Evolutionary conservation across 2,329 filamentous ascomycete genomes (phyloP).

Genomic region (Paecilomyces formosus): DNA sequence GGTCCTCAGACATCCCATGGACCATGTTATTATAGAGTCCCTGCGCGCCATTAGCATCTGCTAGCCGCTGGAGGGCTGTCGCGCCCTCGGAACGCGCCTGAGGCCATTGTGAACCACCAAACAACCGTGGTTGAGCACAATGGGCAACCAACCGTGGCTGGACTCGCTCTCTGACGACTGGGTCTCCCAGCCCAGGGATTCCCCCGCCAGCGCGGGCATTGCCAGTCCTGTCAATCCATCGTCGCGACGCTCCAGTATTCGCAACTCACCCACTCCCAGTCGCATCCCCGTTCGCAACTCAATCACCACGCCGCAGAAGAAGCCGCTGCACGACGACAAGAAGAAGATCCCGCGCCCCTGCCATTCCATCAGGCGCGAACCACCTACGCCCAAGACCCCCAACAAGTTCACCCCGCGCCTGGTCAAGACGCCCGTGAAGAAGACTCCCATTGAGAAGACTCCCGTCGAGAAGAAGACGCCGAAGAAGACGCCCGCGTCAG

Average conservation of each 20-base stretch:
- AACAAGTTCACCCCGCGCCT: conserved; percentile 17
- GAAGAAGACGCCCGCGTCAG: not conserved
- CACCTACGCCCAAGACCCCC: conserved; percentile 18
- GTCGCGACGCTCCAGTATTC: conserved; percentile 20
- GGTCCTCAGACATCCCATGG: not conserved
- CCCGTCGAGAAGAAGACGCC: not conserved
- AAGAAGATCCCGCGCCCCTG: conserved; percentile 25
- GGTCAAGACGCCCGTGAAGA: conserved; percentile 3
- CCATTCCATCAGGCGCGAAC: conserved; percentile 23
- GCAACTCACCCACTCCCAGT: conserved; percentile 29
- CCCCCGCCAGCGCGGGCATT: conserved; percentile 17
- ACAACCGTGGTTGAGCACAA: conserved; percentile 1
- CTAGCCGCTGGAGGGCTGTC: not conserved
- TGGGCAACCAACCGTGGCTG: conserved; percentile 32
- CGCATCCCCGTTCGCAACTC: conserved; percentile 31
- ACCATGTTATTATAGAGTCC: not conserved
- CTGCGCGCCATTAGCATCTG: not conserved
- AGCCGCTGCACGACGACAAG: conserved; percentile 13
- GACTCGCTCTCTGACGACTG: conserved; percentile 38
- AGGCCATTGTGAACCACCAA: not conserved
- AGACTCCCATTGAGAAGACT: not conserved
- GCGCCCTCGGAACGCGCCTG: not conserved
- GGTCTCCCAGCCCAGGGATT: conserved; percentile 30
- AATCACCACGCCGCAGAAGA: conserved; percentile 18
- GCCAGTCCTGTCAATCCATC: conserved; percentile 15